phyloP scores from a whole-genome alignment of 2,329 filamentous ascomycete genomes.

The Fusarium robinianum region DNA sequence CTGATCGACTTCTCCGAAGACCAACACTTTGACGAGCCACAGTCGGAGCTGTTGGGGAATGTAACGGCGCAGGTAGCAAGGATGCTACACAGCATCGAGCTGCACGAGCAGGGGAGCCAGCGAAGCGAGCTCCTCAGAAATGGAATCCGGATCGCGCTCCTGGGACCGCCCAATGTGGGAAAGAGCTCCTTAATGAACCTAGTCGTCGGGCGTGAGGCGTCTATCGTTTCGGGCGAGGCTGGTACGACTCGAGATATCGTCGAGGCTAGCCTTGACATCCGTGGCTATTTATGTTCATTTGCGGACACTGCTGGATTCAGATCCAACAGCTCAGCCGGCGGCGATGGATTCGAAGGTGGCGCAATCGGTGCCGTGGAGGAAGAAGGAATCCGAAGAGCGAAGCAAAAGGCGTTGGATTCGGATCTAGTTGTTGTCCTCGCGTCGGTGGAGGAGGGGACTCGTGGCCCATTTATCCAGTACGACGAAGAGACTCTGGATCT shows the following conservation, averaged over 20 bases:
- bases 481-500: constrained; percentile 61
- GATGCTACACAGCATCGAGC: constrained; percentile 65
- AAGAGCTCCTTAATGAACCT: constrained; percentile 94
- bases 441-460: constrained; percentile 63
- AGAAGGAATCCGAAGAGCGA: constrained; percentile 89
- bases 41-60: constrained; percentile 69
- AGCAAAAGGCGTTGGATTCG: constrained; percentile 77
- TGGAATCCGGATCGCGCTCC: constrained; percentile 82
- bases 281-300: constrained; percentile 89
- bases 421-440: constrained; percentile 84
- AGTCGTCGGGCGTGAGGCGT: constrained; percentile 88
- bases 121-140: constrained; percentile 81
- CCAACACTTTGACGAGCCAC: constrained; percentile 93
- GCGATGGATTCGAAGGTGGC: constrained; percentile 17
- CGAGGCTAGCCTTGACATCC: constrained; percentile 86
- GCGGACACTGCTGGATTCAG: constrained; percentile 93
- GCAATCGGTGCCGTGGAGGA: constrained; percentile 75
- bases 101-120: constrained; percentile 77
- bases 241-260: constrained; percentile 94
- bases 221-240: constrained; percentile 90
- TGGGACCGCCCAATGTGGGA: constrained; percentile 91
- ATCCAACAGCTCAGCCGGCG: constrained; percentile 40
- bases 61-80: constrained; percentile 67
- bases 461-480: constrained; percentile 51
- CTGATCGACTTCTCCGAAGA: constrained; percentile 97